phyloP scores from a whole-genome alignment of 768 basidiomycete genomes.

The Tricholoma matsutake region DNA sequence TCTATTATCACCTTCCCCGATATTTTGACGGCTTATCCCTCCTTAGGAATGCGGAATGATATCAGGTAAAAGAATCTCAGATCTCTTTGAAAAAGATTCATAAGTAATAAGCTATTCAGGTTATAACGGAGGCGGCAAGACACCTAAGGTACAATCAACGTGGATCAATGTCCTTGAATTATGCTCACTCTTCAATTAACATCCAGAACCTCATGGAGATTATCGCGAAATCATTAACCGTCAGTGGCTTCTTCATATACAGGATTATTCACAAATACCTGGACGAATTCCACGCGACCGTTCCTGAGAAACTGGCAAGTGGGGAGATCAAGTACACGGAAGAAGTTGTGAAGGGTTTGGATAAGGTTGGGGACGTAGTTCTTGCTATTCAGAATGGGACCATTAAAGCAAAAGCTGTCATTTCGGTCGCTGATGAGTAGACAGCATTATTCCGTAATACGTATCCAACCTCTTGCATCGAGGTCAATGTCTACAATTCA shows the following conservation, averaged over 20 bases:
- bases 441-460: too few relatives aligned
- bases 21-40: background rate
- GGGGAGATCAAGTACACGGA: slow-evolving; percentile 49
- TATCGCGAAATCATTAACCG: slow-evolving; percentile 38
- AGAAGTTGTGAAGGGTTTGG: slow-evolving; percentile 43
- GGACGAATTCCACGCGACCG: slow-evolving; percentile 38
- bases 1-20: background rate
- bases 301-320: slow-evolving; percentile 39
- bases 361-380: slow-evolving; percentile 33
- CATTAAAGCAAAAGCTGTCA: slow-evolving; percentile 33
- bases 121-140: slow-evolving; percentile 31
- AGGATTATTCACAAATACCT: slow-evolving; percentile 32
- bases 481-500: too few relatives aligned
- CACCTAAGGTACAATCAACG: slow-evolving; percentile 21
- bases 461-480: too few relatives aligned
- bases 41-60: slow-evolving; percentile 42
- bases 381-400: slow-evolving; percentile 32
- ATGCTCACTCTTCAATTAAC: background rate
- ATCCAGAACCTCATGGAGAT: slow-evolving; percentile 37
- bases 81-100: background rate
- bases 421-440: slow-evolving; percentile 32
- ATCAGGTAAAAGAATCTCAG: slow-evolving; percentile 12
- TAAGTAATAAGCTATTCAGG: slow-evolving; percentile 13
- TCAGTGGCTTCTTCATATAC: slow-evolving; percentile 37
- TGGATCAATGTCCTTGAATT: background rate